Conservation (phyloP, 176 grass and related monocot genomes). For the Alloteropsis semialata region DNA sequence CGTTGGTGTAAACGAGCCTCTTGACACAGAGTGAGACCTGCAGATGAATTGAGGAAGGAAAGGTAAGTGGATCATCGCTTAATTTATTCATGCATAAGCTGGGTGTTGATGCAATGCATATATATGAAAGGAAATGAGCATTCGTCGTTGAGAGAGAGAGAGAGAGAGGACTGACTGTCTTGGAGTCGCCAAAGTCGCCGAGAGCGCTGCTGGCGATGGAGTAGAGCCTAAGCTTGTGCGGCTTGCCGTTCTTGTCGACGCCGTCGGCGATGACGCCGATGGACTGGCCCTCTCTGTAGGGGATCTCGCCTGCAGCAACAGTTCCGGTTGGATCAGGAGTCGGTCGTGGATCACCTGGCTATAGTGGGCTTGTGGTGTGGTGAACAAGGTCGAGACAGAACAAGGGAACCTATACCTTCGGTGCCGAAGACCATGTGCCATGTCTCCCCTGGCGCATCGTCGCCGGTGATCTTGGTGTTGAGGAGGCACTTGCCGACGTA, state of each 20-base stretch:
- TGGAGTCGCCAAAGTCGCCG: conserved; percentile 88
- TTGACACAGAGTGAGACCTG: conserved; percentile 95
- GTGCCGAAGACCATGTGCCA: conserved; percentile 99
- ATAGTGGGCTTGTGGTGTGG: not conserved
- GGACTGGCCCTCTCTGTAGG: conserved; percentile 94
- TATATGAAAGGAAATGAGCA: too few relatives aligned
- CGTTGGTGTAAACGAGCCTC: conserved; percentile 94
- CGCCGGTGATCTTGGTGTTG: conserved; percentile 96
- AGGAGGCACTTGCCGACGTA: conserved; percentile 83
- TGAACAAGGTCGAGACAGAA: not conserved
- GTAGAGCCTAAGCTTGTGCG: conserved; percentile 92
- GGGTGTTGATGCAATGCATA: too few relatives aligned
- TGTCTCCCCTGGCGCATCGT: conserved; percentile 91
- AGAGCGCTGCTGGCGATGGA: conserved; percentile 95
- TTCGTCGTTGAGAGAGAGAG: not conserved
- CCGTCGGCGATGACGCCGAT: conserved; percentile 82
- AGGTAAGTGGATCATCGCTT: too few relatives aligned
- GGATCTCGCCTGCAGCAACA: conserved; percentile 48
- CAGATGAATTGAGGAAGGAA: not conserved
- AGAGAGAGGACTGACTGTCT: conserved; percentile 46
- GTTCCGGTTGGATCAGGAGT: not conserved
- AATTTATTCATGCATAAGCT: not conserved
- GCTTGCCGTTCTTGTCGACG: conserved; percentile 85
- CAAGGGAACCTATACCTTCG: too few relatives aligned
- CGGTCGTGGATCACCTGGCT: not conserved